phyloP scores from a whole-genome alignment of 2,329 filamentous ascomycete genomes.

The Onygenales sp. region DNA sequence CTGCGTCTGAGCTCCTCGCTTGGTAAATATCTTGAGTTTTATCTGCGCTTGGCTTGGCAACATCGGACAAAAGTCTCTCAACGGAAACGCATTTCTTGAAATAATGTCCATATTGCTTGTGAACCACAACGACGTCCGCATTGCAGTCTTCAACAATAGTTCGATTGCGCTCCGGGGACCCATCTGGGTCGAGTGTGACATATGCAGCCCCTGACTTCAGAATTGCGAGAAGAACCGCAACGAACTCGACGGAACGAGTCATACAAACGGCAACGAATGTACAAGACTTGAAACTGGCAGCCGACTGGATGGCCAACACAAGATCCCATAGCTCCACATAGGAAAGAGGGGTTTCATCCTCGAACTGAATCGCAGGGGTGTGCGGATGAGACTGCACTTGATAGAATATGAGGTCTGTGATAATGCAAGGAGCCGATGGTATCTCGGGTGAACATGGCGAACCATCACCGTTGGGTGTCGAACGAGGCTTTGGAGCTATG shows the following conservation, averaged over 20 bases:
- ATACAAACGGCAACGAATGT: conserved; percentile 4
- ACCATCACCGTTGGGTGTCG: too few relatives aligned
- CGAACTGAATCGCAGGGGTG: neutral
- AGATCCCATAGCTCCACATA: neutral
- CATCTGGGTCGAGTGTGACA: conserved; percentile 6
- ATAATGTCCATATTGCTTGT: conserved; percentile 10
- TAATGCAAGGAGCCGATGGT: too few relatives aligned
- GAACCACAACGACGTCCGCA: conserved; percentile 10
- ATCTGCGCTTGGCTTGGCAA: too few relatives aligned
- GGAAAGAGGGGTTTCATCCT: neutral
- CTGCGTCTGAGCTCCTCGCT: too few relatives aligned
- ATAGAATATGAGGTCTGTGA: too few relatives aligned
- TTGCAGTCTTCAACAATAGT: conserved; percentile 3
- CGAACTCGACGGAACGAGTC: neutral
- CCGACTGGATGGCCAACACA: conserved; percentile 1
- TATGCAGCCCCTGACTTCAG: conserved; percentile 5
- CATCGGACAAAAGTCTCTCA: neutral
- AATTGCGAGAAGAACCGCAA: conserved; percentile 3
- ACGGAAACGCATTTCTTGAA: conserved; percentile 9
- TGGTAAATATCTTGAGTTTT: too few relatives aligned
- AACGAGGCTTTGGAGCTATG: too few relatives aligned
- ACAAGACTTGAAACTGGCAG: neutral
- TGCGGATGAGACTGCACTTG: neutral
- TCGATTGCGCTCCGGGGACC: neutral
- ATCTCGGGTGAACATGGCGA: too few relatives aligned